These are phyloP conservation scores for Naganishia antarctica DNA, from an alignment of 768 basidiomycete genomes.

Conservation along the genomic window DNA sequence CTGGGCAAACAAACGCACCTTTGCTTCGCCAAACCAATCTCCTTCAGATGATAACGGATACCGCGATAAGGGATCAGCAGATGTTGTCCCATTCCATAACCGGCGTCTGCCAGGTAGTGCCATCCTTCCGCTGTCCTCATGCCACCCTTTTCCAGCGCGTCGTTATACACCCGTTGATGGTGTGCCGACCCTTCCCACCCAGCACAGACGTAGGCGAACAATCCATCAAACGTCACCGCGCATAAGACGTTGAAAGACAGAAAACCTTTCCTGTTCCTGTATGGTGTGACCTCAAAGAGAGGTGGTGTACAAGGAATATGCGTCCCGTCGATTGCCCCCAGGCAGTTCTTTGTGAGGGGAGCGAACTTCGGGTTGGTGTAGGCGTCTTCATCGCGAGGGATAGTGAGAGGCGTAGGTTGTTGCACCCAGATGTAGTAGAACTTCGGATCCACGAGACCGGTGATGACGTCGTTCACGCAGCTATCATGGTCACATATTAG, in stretches of 20 bases:
- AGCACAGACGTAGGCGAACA: background rate
- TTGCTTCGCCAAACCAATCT: slow-evolving; percentile 34
- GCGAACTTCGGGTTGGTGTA: slow-evolving; percentile 8
- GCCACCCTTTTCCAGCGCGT: background rate
- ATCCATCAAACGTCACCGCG: background rate
- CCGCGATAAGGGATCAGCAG: slow-evolving; percentile 45
- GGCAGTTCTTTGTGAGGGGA: background rate
- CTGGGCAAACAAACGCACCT: background rate
- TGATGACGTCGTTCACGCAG: background rate
- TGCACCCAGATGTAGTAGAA: slow-evolving; percentile 3
- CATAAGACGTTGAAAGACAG: background rate
- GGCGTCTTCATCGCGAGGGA: background rate
- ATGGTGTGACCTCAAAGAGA: background rate
- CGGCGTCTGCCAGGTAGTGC: slow-evolving; percentile 50
- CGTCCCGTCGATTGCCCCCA: slow-evolving; percentile 17
- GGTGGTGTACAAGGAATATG: background rate
- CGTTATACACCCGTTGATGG: background rate
- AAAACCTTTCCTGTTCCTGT: background rate
- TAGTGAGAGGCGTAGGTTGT: background rate
- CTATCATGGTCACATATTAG: too few species aligned
- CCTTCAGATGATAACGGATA: slow-evolving; percentile 48
- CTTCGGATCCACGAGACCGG: background rate
- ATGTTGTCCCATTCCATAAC: slow-evolving; percentile 38
- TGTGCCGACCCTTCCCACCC: slow-evolving; percentile 4
- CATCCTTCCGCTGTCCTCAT: background rate